These are phyloP conservation scores for Irpex rosettiformis DNA, from an alignment of 1,284 basidiomycete genomes.

Conservation along the genomic window DNA sequence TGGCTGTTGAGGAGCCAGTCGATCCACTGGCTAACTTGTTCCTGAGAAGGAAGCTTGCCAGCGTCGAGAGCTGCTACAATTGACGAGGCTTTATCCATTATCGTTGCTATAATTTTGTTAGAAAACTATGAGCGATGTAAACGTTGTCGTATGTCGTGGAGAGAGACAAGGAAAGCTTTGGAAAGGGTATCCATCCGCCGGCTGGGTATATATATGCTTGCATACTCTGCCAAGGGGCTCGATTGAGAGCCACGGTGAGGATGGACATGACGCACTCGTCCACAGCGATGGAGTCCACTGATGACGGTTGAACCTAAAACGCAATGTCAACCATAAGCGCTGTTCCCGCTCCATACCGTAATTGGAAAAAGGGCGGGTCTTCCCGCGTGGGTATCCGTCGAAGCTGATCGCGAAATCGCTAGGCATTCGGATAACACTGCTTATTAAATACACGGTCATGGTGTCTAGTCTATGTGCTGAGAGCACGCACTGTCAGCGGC, in stretches of 20 bases:
- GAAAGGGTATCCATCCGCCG: no score
- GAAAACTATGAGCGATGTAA: background rate
- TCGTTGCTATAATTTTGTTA: conserved; percentile 5
- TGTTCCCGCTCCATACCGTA: background rate
- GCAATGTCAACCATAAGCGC: background rate
- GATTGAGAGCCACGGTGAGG: background rate
- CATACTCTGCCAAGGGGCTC: background rate
- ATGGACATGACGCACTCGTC: background rate
- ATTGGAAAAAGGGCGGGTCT: background rate
- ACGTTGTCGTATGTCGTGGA: background rate
- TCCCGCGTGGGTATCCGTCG: background rate
- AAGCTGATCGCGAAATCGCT: no score
- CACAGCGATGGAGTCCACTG: background rate
- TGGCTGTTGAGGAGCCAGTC: conserved; percentile 47
- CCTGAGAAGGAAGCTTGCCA: conserved; percentile 59
- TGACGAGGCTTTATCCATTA: conserved; percentile 58
- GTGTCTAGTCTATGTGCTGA: background rate
- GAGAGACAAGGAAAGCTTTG: background rate
- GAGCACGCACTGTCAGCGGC: conserved; percentile 13
- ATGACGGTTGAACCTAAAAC: background rate
- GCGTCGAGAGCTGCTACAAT: conserved; percentile 60
- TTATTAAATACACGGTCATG: background rate
- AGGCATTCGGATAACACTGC: no score
- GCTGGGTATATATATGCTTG: background rate
- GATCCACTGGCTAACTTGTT: conserved; percentile 47